These are phyloP conservation scores for Penicillium sp. DNA, from an alignment of 2,329 filamentous ascomycete genomes.

Conservation along the genomic window DNA sequence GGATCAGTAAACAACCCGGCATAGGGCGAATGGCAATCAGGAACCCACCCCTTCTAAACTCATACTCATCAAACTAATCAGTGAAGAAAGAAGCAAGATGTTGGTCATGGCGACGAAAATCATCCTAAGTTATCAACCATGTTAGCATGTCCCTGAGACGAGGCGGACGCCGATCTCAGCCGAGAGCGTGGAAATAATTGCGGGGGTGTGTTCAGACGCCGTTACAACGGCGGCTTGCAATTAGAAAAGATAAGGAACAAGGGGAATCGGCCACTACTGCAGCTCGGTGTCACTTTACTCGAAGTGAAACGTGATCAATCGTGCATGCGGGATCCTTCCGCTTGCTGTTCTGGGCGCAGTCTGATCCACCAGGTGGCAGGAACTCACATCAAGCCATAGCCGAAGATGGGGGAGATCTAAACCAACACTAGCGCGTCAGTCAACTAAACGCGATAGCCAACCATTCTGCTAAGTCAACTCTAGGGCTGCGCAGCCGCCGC, in stretches of 20 bases:
- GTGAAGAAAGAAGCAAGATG: slow-evolving; percentile 60
- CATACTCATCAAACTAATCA: slow-evolving; percentile 61
- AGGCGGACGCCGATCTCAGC: slow-evolving; percentile 4
- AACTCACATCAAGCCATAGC: slow-evolving; percentile 43
- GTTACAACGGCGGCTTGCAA: not conserved
- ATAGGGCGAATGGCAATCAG: not conserved
- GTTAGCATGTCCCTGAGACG: slow-evolving; percentile 14
- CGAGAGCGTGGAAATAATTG: slow-evolving; percentile 21
- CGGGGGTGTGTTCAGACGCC: not conserved
- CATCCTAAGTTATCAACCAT: slow-evolving; percentile 41
- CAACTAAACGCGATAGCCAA: slow-evolving; percentile 43
- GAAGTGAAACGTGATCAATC: slow-evolving; percentile 37
- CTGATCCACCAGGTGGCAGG: slow-evolving; percentile 3
- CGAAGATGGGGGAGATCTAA: slow-evolving; percentile 45
- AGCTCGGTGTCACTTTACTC: slow-evolving; percentile 9
- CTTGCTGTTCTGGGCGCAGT: slow-evolving; percentile 27
- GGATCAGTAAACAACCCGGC: not conserved
- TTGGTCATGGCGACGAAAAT: slow-evolving; percentile 64
- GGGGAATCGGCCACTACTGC: slow-evolving; percentile 1
- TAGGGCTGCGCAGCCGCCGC: slow-evolving; percentile 35
- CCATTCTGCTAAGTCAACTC: slow-evolving; percentile 30
- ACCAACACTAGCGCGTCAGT: slow-evolving; percentile 36
- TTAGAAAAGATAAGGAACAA: not conserved
- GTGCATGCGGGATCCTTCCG: slow-evolving; percentile 29
- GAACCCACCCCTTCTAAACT: slow-evolving; percentile 55